Evolutionary conservation across 1,284 basidiomycete species (phyloP), one percentile per base, ranked within the genome.

Genomic region (Tylopilus sp.): DNA sequence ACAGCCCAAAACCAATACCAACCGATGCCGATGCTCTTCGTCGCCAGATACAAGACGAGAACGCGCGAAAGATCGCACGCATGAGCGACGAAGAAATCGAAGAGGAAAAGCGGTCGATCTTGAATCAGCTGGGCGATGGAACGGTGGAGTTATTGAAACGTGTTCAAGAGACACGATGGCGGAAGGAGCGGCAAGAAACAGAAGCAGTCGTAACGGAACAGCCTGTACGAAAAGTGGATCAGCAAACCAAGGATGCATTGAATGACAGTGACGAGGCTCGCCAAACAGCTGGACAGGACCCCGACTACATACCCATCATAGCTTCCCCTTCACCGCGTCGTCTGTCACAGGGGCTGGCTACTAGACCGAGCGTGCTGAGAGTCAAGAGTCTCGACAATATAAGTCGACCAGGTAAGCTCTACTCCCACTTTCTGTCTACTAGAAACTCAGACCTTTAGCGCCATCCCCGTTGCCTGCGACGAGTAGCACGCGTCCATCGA

Each of bases 111-210:
- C 77, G 77, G 39, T 84, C 87, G 57, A 80, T 91, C 38, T 66
- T 88, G 61, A 84, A 87, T 62, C 81, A 82, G 59, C 84, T 92
- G 66, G 91, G 90, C 0, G 74, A 80, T 1, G 81, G 80, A 18
- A 74, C 90, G 13, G 80, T 79, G 7, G 86, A 84, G 8, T 79
- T 86, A 16, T 62, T 92, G 64, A 77, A 75, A 62, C 83, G 79
- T 55, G 80, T 84, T 55, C 81, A 80, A 24, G 80, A 82, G 65
- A 81, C 81, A 39, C 75, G 83, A 62, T 78, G 75, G 66, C 63
- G 75, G 67, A 72, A 70, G 59, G 69, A 56, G 52, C 61, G 19
- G 4, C 58, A 44, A 54, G 63, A 63, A 47, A 58, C 15, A 49
- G 63, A 60, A 39, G 44, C 44, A 8, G 59, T 51, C 6, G 38